Percentiles rank a stretch among this genome's conserved stretches.
phyloP scores from a whole-genome alignment of 805 yeast species.

The Kodamaea neixiangensis region DNA sequence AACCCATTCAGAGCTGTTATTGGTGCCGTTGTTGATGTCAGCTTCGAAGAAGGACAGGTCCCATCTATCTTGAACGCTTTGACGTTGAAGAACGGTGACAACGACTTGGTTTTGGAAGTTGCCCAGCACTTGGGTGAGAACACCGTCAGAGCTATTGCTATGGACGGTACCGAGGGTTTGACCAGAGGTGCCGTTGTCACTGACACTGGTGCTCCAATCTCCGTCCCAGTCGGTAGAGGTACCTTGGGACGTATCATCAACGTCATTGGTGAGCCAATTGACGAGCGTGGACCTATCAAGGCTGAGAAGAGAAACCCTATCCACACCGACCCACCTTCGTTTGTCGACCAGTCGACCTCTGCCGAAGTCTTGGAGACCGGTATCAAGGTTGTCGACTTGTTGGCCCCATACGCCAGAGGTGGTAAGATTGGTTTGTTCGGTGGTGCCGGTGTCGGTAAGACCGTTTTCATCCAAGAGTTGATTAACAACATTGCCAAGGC shows the following conservation, averaged over 20 bases:
- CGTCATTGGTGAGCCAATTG: constrained; percentile 99
- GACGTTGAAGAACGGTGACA: constrained; percentile 74
- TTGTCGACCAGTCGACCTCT: constrained; percentile 94
- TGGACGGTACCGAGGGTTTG: constrained; percentile 99
- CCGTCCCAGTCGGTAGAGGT: constrained; percentile 99
- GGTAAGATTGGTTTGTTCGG: constrained; percentile 99
- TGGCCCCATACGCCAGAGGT: constrained; percentile 99
- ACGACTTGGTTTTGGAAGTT: constrained; percentile 92
- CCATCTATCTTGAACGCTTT: constrained; percentile 98
- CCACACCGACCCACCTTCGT: constrained; percentile 97
- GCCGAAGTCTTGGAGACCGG: constrained; percentile 99
- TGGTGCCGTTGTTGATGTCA: constrained; percentile 99
- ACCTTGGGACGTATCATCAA: constrained; percentile 98
- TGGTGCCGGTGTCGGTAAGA: constrained; percentile 99
- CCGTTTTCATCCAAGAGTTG: constrained; percentile 99
- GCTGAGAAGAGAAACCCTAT: constrained; percentile 93
- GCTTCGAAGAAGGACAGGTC: constrained; percentile 94
- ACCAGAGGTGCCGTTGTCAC: constrained; percentile 91
- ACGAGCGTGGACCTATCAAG: constrained; percentile 98
- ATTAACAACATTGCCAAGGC: constrained; percentile 99
- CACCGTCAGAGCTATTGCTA: constrained; percentile 99
- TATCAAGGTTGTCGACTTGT: constrained; percentile 98
- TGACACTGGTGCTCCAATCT: constrained; percentile 98
- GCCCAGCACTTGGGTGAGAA: constrained; percentile 99
- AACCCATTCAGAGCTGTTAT: constrained; percentile 76